phyloP scores from a whole-genome alignment of 2,329 filamentous ascomycete species.

The Tolypocladium amazonense region DNA sequence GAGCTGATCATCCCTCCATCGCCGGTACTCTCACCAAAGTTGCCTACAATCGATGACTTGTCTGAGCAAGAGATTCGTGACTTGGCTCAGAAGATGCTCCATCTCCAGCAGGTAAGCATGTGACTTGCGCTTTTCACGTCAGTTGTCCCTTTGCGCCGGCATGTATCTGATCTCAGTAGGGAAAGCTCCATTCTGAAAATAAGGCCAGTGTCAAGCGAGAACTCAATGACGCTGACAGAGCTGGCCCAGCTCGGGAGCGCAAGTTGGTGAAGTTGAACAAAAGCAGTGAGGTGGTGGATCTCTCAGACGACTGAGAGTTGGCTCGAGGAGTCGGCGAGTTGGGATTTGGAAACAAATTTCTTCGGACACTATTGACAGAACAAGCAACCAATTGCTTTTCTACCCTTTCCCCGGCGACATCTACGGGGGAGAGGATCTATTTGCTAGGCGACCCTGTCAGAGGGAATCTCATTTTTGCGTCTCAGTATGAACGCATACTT shows the following conservation, averaged over 20 bases:
- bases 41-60: constrained; percentile 5
- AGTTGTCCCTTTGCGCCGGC: neutral
- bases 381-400: no score
- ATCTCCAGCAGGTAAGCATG: neutral
- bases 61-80: constrained; percentile 8
- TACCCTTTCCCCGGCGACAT: no score
- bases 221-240: neutral
- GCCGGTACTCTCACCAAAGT: neutral
- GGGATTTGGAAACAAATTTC: no score
- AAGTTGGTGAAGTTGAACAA: neutral
- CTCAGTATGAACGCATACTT: no score
- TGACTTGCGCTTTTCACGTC: neutral
- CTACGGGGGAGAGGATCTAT: neutral
- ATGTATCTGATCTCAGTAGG: neutral
- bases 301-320: constrained; percentile 1
- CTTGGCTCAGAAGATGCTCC: constrained; percentile 10
- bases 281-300: constrained; percentile 4
- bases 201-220: neutral
- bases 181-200: neutral
- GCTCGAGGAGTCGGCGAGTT: no score
- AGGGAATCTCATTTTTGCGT: neutral
- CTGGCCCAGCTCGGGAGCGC: neutral
- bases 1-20: constrained; percentile 12
- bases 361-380: no score
- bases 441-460: neutral